Evolutionary conservation across 208 protist genomes (phyloP).

Genomic region (Leptomonas seymouri): DNA sequence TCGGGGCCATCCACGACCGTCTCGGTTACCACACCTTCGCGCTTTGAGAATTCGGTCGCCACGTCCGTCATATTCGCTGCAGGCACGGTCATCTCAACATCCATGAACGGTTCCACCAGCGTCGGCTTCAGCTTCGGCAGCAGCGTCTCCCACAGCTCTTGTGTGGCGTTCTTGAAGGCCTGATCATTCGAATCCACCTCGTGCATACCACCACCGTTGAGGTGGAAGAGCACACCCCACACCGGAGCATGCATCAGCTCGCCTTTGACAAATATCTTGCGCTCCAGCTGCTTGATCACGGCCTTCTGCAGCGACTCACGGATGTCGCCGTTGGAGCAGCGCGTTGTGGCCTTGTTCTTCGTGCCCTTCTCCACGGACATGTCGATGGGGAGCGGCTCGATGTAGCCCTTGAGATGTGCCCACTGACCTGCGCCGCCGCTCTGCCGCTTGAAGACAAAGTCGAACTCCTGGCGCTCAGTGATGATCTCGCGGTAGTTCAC

Average conservation of each 20-base stretch:
- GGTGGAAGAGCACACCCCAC: constrained; percentile 95
- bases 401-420: constrained; percentile 95
- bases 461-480: constrained; percentile 90
- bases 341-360: constrained; percentile 87
- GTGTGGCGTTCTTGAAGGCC: constrained; percentile 96
- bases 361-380: constrained; percentile 90
- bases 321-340: constrained; percentile 96
- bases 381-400: constrained; percentile 91
- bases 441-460: constrained; percentile 99
- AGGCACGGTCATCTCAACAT: constrained; percentile 92
- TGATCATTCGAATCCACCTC: constrained; percentile 99
- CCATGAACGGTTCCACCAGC: constrained; percentile 98
- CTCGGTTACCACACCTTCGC: constrained; percentile 90
- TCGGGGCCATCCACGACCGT: constrained; percentile 81
- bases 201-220: constrained; percentile 97
- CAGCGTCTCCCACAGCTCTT: constrained; percentile 94
- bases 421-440: constrained; percentile 98
- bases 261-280: constrained; percentile 93
- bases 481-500: constrained; percentile 97
- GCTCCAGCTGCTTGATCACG: constrained; percentile 90
- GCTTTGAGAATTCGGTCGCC: constrained; percentile 83
- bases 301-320: constrained; percentile 93
- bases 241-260: constrained; percentile 96
- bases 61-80: constrained; percentile 89
- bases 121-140: constrained; percentile 91